Percentiles rank a stretch among this genome's conserved stretches.
These are phyloP conservation scores for Astrothelium macrocarpum DNA, from an alignment of 495 filamentous ascomycete genomes.

Conservation along the genomic window DNA sequence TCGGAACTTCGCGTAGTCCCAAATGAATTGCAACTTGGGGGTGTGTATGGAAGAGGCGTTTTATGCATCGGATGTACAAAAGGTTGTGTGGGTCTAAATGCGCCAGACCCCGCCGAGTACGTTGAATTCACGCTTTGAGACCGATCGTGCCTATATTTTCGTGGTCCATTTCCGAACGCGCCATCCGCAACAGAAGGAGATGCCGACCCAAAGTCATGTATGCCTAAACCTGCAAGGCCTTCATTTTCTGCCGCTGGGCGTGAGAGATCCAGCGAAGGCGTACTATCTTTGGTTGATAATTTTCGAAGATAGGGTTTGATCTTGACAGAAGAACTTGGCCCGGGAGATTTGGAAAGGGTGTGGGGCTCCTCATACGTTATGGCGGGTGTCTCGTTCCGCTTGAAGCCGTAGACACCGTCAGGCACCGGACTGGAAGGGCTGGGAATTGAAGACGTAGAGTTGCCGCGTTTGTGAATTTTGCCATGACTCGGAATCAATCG, in stretches of 20 bases:
- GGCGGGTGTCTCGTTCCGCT: constrained; percentile 26
- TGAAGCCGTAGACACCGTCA: constrained; percentile 20
- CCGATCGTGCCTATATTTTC: constrained; percentile 39
- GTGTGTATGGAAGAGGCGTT: constrained; percentile 46
- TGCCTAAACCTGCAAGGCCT: constrained; percentile 45
- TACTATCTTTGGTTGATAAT: constrained; percentile 39
- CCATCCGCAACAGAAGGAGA: constrained; percentile 33
- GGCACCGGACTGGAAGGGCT: constrained; percentile 13
- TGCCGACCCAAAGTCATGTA: constrained; percentile 36
- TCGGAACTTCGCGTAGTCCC: constrained; percentile 27
- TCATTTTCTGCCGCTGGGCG: constrained; percentile 48
- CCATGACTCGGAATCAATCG: constrained; percentile 19
- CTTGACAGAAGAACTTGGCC: constrained; percentile 29
- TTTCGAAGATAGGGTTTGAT: constrained; percentile 52
- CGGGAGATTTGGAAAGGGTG: constrained; percentile 9
- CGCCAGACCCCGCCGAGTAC: constrained; percentile 42
- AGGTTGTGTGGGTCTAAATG: constrained; percentile 39
- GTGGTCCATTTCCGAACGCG: constrained; percentile 25
- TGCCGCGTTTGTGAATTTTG: constrained; percentile 33
- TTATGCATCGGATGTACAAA: constrained; percentile 54
- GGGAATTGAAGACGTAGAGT: constrained; percentile 27
- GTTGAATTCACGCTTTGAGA: constrained; percentile 50
- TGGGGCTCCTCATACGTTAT: constrained; percentile 30
- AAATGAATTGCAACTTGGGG: constrained; percentile 44
- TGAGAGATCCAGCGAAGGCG: constrained; percentile 44